Evolutionary conservation across 768 basidiomycete species (phyloP).

Genomic region (Sporobolomyces phaffii): DNA sequence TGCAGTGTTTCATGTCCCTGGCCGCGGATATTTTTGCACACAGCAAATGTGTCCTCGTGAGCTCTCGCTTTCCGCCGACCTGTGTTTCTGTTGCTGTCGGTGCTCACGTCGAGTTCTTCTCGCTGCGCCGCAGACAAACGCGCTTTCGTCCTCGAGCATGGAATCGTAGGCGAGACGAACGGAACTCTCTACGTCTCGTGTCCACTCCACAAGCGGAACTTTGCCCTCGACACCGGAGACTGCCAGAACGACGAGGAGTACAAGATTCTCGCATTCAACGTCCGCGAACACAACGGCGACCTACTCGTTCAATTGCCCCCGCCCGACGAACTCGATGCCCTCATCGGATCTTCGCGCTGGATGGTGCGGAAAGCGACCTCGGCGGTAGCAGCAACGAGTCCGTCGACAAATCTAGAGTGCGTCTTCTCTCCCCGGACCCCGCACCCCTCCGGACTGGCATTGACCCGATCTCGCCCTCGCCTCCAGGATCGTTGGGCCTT

Average conservation of each 20-base stretch:
- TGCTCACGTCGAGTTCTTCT: no score
- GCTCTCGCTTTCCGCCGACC: no score
- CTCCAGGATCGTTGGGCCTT: conserved; percentile 44
- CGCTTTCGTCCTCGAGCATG: conserved; percentile 64
- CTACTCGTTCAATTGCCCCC: conserved; percentile 57
- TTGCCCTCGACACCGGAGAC: conserved; percentile 48
- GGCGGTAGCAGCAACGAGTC: conserved; percentile 46
- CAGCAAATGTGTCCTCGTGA: conserved; percentile 56
- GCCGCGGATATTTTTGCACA: conserved; percentile 58
- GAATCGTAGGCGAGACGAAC: conserved; percentile 57
- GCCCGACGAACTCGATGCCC: conserved; percentile 54
- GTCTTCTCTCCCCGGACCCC: neutral
- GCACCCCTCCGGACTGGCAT: neutral
- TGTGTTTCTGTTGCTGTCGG: no score
- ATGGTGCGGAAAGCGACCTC: conserved; percentile 50
- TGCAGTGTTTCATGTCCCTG: conserved; percentile 62
- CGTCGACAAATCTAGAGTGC: conserved; percentile 45
- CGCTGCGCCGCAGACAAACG: conserved; percentile 54
- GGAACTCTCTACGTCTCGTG: conserved; percentile 56
- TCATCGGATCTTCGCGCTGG: conserved; percentile 54
- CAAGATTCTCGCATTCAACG: conserved; percentile 60
- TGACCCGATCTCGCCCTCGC: neutral
- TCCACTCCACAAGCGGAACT: conserved; percentile 32
- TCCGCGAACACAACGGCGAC: conserved; percentile 50
- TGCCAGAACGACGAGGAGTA: conserved; percentile 60